These are phyloP conservation scores for Mytilinidion resinicola DNA, from an alignment of 495 filamentous ascomycete species.

Conservation along the genomic window DNA sequence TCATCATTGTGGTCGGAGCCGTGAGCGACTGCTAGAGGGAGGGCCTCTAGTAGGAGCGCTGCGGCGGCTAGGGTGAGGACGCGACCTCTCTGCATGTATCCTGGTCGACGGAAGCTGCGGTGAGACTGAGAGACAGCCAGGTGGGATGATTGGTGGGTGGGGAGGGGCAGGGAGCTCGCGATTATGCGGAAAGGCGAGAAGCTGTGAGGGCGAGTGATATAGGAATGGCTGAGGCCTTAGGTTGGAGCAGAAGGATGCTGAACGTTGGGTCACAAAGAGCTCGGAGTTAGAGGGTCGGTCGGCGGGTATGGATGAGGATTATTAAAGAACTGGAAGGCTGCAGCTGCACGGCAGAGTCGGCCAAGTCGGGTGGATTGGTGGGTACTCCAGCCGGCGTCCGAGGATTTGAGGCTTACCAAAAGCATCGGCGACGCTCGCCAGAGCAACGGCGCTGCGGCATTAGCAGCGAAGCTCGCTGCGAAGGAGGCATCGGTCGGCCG, in stretches of 20 bases:
- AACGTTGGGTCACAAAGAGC: neutral
- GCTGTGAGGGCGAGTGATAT: neutral
- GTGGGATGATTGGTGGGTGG: neutral
- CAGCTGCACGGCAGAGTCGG: too few species aligned
- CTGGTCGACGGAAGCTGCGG: neutral
- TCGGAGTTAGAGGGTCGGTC: too few species aligned
- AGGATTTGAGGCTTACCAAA: too few species aligned
- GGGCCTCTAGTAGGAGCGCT: constrained; percentile 33
- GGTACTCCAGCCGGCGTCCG: too few species aligned
- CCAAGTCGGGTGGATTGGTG: too few species aligned
- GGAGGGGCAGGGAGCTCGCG: neutral
- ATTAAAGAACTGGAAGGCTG: too few species aligned
- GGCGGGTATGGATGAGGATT: too few species aligned
- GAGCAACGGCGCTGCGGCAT: too few species aligned
- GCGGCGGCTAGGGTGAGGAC: constrained; percentile 23
- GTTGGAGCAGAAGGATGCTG: neutral
- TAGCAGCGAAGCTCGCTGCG: too few species aligned
- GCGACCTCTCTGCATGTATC: constrained; percentile 23
- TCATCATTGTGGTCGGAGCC: constrained; percentile 25
- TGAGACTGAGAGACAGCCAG: neutral
- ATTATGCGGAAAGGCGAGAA: neutral
- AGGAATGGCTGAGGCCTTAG: neutral
- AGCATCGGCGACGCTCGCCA: too few species aligned
- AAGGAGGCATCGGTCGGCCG: too few species aligned
- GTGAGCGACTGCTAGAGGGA: constrained; percentile 33